These are phyloP conservation scores for Melaleuca quinquenervia DNA, from an alignment of 345 rosid genomes.

Conservation along the genomic window DNA sequence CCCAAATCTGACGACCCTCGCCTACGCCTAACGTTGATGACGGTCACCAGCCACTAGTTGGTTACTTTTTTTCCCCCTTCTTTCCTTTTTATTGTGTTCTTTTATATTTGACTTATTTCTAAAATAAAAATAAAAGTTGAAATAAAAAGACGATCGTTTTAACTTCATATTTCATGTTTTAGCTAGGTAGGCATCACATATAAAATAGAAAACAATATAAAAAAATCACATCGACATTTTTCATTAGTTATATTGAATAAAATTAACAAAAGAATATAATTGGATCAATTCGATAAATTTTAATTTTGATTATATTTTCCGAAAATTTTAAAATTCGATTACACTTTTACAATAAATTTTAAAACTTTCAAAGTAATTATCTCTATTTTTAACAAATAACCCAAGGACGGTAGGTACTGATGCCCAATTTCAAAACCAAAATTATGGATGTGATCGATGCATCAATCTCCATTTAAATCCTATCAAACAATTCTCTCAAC, in stretches of 20 bases:
- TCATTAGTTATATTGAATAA: rapidly evolving
- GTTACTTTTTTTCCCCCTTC: not conserved
- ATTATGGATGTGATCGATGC: not conserved
- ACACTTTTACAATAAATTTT: not conserved
- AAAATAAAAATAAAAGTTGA: not conserved
- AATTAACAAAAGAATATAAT: rapidly evolving
- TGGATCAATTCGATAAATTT: not conserved
- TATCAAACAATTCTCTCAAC: not conserved
- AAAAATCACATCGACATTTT: not conserved
- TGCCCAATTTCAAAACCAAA: not conserved
- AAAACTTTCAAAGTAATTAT: not conserved
- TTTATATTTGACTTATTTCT: not conserved
- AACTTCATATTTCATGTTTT: not conserved
- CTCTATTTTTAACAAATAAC: not conserved
- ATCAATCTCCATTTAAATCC: not conserved
- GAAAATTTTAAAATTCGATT: not conserved
- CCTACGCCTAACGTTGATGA: too few species aligned
- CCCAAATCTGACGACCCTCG: too few species aligned
- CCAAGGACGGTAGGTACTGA: not conserved
- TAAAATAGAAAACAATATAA: not conserved
- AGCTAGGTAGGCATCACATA: not conserved
- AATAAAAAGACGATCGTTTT: not conserved
- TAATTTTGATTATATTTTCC: rapidly evolving
- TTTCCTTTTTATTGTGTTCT: not conserved
- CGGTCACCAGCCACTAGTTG: not conserved